phyloP scores from a whole-genome alignment of 2,329 filamentous ascomycete species.

The Botrytis elliptica region DNA sequence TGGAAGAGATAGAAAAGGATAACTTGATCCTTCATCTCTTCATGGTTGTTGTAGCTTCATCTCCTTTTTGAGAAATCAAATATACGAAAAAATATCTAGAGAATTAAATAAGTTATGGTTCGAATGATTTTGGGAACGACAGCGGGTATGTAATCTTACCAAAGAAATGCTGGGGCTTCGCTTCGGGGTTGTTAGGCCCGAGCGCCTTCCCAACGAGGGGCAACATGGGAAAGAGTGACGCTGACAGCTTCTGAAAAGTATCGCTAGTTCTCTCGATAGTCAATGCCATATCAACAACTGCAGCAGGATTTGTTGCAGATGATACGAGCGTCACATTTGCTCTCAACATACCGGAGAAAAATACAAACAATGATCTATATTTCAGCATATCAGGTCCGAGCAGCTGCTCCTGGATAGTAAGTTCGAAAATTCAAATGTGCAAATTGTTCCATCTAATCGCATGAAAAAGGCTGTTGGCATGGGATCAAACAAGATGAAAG shows the following conservation, averaged over 20 bases:
- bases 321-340: constrained; percentile 49
- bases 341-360: constrained; percentile 49
- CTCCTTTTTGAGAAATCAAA: not conserved
- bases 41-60: not conserved
- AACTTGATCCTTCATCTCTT: not conserved
- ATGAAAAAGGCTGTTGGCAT: constrained; percentile 49
- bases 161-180: not conserved
- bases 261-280: constrained; percentile 13
- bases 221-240: not conserved
- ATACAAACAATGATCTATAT: constrained; percentile 49
- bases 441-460: not conserved
- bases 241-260: constrained; percentile 9
- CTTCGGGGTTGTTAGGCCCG: not conserved
- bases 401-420: constrained; percentile 48
- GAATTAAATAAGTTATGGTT: constrained; percentile 3
- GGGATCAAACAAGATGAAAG: constrained; percentile 51
- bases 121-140: constrained; percentile 1
- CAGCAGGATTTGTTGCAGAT: constrained; percentile 44
- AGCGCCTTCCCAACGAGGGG: not conserved
- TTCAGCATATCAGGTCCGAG: constrained; percentile 53
- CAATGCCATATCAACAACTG: not conserved
- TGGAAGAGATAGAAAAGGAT: not conserved
- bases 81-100: not conserved
- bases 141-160: constrained; percentile 14
- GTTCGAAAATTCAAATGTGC: constrained; percentile 13